Evolutionary conservation across 75 land plant genomes (phyloP), one percentile per base, ranked within the genome.

Genomic region (Sequoiadendron giganteum): DNA sequence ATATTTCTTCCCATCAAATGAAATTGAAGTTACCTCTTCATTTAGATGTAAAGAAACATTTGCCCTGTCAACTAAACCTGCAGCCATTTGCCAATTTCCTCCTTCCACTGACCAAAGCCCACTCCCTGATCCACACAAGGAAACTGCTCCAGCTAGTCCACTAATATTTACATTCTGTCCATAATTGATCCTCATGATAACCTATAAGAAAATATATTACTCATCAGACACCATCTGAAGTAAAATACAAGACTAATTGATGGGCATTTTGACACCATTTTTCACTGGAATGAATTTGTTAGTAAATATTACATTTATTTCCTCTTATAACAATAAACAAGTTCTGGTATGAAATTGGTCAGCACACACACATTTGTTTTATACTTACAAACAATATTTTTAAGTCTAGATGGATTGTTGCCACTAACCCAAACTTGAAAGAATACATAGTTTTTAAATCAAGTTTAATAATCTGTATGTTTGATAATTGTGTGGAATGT

Each of bases 71-170:
- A 98, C 93, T 70, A 98, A 88, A 39, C 99, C 99, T 55, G 93
- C 97, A 87, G 99, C 96, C 90, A 98, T 89, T 90, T 95, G 96
- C 96, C 96, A 96, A 88, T 98, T 98, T 32, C 99, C 99, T 58
- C 99, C 97, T 89, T 96, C 90, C 13, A 98, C 91, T 30, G 99
- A 83, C 99, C 99, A 97, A 54, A 98, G 88, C 15, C 95, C 97
- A 32, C 92, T 93, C 85, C 94, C 95, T 49, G 99, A 97, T 80
- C 99, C 99, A 83, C 96, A 95, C 75, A 98, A 91, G 13, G 99
- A 94, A 85, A 98, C 99, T 42, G 96, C 96, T 61, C 99, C 99
- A 85, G 99, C 99, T 76, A 98, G 90, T 83, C 97, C 99, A 90
- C 99, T 98, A 36, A 98, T 97, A 83, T 85, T 88, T 55, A 93